Base-by-base conservation (phyloP, 2,329 filamentous ascomycete genomes). In the Fusarium sp. region DNA sequence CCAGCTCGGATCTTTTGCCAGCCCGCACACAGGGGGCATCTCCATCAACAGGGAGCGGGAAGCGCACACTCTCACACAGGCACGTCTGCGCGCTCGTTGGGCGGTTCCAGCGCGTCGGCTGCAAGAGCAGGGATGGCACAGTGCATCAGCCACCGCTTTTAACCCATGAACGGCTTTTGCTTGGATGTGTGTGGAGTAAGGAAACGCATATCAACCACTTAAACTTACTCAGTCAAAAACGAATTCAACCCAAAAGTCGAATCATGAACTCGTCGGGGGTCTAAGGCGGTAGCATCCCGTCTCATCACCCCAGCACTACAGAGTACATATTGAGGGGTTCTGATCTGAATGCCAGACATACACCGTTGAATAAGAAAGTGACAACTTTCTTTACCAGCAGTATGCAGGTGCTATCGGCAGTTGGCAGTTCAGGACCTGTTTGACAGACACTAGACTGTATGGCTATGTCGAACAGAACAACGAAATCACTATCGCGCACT, bases 31-130 rank as follows among this genome's bases (percentile, higher is more conserved):
- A 62, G 44, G 61, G 61, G 39, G 52, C 38, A 49, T 28, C 36
- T 58, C 58, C 53, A 61, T 58, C 46, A 58, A 65, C 68, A 69
- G 66, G 68, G 68, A 70, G 68, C 68, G 68, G 68, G 68, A 70
- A 70, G 66, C 58, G 52, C 64, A 70, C 62, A 58, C 57, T 69
- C 61, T 13, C 31, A 53, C 56, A 62, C 53, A 67, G 54, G 61
- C 59, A 67, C 64, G 53, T 57, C 54, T 63, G 51, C 51, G 43
- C 36, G 49, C 62, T 62, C 53, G 54, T 59, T 58, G 41, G 56
- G 48, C 52, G 38, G 51, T 53, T 53, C 48, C 53, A 52, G 41
- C 48, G 47, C 49, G 53, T 64, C 47, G 48, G 48, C 65, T 66
- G 58, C 53, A 52, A 26, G 38, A 46, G 38, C 59, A 65, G 57